Percentiles rank a stretch among this genome's conserved stretches.
Evolutionary conservation across 1,139 yeast species (phyloP).

Genomic region (Saccharomyces hybrid): DNA sequence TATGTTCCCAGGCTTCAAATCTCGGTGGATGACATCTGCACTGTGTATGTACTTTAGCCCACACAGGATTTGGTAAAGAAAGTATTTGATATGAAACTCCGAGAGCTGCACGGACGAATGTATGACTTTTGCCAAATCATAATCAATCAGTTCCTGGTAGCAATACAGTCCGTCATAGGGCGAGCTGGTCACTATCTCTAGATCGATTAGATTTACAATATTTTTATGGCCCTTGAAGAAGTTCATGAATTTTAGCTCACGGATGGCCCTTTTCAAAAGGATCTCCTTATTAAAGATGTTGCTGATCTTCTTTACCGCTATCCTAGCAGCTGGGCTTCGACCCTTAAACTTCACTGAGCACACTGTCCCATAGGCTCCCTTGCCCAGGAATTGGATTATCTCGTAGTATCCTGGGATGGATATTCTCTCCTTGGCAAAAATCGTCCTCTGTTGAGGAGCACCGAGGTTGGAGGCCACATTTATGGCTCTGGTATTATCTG

Average conservation of each 20-base stretch:
- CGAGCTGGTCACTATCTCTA: constrained; percentile 55
- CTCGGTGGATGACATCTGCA: constrained; percentile 79
- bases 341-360: constrained; percentile 64
- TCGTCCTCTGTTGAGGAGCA: constrained; percentile 14
- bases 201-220: constrained; percentile 63
- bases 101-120: constrained; percentile 70
- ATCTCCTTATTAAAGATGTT: constrained; percentile 59
- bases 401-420: constrained; percentile 59
- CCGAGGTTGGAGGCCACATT: neutral
- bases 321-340: constrained; percentile 18
- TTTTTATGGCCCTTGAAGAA: constrained; percentile 78
- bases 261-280: constrained; percentile 62
- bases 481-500: neutral
- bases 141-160: constrained; percentile 72
- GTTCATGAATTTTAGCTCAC: constrained; percentile 71
- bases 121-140: constrained; percentile 70
- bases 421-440: constrained; percentile 45
- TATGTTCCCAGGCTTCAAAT: constrained; percentile 78
- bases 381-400: constrained; percentile 60
- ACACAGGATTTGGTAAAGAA: constrained; percentile 69
- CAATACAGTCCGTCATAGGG: constrained; percentile 85
- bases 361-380: constrained; percentile 87
- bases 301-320: constrained; percentile 76
- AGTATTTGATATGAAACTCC: constrained; percentile 74
- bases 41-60: constrained; percentile 79